A percentile compares a stretch with the other conserved stretches of the same genome.
Conservation (phyloP, 2,329 filamentous ascomycete species). For the Arachnomyces sp. region DNA sequence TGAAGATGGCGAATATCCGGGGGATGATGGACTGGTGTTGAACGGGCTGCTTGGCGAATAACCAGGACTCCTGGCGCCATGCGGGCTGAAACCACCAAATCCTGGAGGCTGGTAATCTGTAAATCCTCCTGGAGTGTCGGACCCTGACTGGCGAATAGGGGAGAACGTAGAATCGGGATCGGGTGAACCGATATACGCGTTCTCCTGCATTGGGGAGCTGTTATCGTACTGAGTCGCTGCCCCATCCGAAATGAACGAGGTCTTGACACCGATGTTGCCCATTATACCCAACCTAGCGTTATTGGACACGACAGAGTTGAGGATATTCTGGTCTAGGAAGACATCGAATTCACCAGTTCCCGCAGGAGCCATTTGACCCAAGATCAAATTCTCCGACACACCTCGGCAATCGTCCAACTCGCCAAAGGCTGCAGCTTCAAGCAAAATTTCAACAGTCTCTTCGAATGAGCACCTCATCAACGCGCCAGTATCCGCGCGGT, state of each 20-base stretch:
- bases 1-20: slow-evolving; percentile 54
- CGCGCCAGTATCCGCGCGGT: slow-evolving; percentile 93
- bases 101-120: slow-evolving; percentile 61
- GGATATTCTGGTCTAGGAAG: slow-evolving; percentile 86
- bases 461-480: slow-evolving; percentile 99
- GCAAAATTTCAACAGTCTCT: slow-evolving; percentile 95
- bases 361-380: slow-evolving; percentile 93
- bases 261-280: slow-evolving; percentile 70
- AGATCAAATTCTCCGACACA: slow-evolving; percentile 97
- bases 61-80: slow-evolving; percentile 58
- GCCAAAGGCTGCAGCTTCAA: slow-evolving; percentile 89
- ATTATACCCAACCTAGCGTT: slow-evolving; percentile 79
- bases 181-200: slow-evolving; percentile 54
- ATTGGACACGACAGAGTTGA: slow-evolving; percentile 88
- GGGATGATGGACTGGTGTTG: slow-evolving; percentile 64
- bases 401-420: slow-evolving; percentile 96
- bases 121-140: slow-evolving; percentile 50
- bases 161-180: slow-evolving; percentile 59
- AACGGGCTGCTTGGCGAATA: slow-evolving; percentile 68
- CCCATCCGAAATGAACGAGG: slow-evolving; percentile 63
- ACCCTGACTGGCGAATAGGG: slow-evolving; percentile 64
- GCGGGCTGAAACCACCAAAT: slow-evolving; percentile 63
- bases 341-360: slow-evolving; percentile 95
- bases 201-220: slow-evolving; percentile 56
- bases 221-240: slow-evolving; percentile 89